These are phyloP conservation scores for Lentinus tigrinus DNA, from an alignment of 768 basidiomycete genomes.

Conservation along the genomic window DNA sequence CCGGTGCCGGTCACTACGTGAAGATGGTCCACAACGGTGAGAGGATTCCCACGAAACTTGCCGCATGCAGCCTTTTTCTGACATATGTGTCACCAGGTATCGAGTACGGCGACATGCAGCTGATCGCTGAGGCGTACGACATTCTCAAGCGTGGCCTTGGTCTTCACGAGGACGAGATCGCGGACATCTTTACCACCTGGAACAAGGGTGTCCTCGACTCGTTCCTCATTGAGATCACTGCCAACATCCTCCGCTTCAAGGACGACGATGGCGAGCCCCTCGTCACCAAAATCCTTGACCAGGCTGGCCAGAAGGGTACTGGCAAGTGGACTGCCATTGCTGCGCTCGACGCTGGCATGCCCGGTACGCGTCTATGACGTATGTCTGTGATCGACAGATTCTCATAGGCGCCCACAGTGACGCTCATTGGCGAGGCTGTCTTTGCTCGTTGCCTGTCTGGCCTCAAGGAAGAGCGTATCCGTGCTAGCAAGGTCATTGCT, in stretches of 20 bases:
- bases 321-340: constrained; percentile 99
- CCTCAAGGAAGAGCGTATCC: constrained; percentile 92
- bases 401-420: constrained; percentile 54
- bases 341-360: constrained; percentile 88
- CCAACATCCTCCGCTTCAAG: constrained; percentile 95
- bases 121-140: constrained; percentile 98
- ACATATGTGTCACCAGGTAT: constrained; percentile 61
- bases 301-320: constrained; percentile 98
- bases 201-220: constrained; percentile 99
- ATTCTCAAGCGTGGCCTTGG: constrained; percentile 97
- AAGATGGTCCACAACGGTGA: constrained; percentile 99
- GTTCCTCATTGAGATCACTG: constrained; percentile 98
- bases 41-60: constrained; percentile 22
- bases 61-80: constrained; percentile 1
- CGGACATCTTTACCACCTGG: constrained; percentile 91
- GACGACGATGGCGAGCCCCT: constrained; percentile 93
- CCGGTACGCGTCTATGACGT: constrained; percentile 50
- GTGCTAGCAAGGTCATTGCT: constrained; percentile 86
- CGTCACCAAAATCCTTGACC: constrained; percentile 90
- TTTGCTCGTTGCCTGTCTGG: constrained; percentile 98
- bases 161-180: constrained; percentile 83
- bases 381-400: background rate
- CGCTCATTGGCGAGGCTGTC: constrained; percentile 98
- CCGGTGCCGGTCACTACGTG: constrained; percentile 95
- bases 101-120: constrained; percentile 99